Percentiles rank a stretch among this genome's conserved stretches.
Evolutionary conservation across 2,329 filamentous ascomycete species (phyloP).

Genomic region (Fusarium temperatum): DNA sequence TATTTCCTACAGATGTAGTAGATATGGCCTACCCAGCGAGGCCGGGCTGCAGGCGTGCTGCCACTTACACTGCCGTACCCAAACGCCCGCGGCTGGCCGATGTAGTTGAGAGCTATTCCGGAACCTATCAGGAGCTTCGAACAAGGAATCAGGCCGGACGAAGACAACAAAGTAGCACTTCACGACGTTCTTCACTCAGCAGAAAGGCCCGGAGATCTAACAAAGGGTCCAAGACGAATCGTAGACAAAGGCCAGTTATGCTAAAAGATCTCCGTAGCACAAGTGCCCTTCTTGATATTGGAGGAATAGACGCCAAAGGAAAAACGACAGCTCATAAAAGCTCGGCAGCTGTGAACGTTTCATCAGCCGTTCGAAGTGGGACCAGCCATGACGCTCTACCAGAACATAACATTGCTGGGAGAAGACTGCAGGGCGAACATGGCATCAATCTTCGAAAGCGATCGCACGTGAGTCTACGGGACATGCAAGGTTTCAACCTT

Average conservation of each 20-base stretch:
- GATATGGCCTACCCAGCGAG: neutral
- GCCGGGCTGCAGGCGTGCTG: slow-evolving; percentile 38
- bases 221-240: neutral
- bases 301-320: neutral
- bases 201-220: slow-evolving; percentile 25
- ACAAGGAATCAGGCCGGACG: neutral
- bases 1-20: slow-evolving; percentile 8
- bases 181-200: neutral
- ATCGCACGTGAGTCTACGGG: slow-evolving; percentile 64
- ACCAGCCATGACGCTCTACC: slow-evolving; percentile 39
- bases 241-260: neutral
- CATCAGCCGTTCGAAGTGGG: slow-evolving; percentile 15
- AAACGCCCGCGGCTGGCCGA: slow-evolving; percentile 41
- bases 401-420: slow-evolving; percentile 38
- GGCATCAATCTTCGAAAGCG: slow-evolving; percentile 58
- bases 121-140: slow-evolving; percentile 13
- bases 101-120: slow-evolving; percentile 42
- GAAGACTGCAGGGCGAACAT: slow-evolving; percentile 42
- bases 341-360: neutral
- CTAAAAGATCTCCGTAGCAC: slow-evolving; percentile 1
- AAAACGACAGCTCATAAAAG: neutral
- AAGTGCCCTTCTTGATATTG: neutral
- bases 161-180: neutral
- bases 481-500: slow-evolving; percentile 61
- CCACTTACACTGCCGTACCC: slow-evolving; percentile 35